Evolutionary conservation across 257 asterid genomes (phyloP).

Genomic region (Fraxinus quadrangulata): DNA sequence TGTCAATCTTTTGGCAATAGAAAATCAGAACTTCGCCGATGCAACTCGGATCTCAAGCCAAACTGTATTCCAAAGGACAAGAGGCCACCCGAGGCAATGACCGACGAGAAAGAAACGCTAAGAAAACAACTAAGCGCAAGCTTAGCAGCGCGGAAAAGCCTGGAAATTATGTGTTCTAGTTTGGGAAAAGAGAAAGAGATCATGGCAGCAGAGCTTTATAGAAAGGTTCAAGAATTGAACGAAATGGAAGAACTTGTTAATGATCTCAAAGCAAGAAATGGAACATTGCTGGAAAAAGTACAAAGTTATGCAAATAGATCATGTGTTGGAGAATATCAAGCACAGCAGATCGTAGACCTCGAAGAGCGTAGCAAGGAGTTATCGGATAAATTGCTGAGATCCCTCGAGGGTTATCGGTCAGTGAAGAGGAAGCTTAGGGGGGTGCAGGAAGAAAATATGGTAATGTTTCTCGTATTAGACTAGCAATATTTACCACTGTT

Average conservation of each 20-base stretch:
- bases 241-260: slow-evolving; percentile 58
- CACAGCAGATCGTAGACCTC: slow-evolving; percentile 34
- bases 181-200: slow-evolving; percentile 77
- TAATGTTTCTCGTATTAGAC: no score
- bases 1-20: slow-evolving; percentile 62
- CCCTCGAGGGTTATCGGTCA: slow-evolving; percentile 53
- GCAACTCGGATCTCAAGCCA: slow-evolving; percentile 38
- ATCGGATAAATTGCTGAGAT: slow-evolving; percentile 45
- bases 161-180: slow-evolving; percentile 66
- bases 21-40: slow-evolving; percentile 32
- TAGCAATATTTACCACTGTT: background rate
- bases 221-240: slow-evolving; percentile 46
- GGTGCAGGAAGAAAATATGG: slow-evolving; percentile 46
- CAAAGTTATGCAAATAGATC: slow-evolving; percentile 26
- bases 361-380: slow-evolving; percentile 49
- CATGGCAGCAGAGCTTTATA: slow-evolving; percentile 61
- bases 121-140: slow-evolving; percentile 50
- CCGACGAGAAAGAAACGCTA: slow-evolving; percentile 58
- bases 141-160: slow-evolving; percentile 55
- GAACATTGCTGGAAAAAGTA: slow-evolving; percentile 44
- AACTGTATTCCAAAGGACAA: slow-evolving; percentile 28
- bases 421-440: slow-evolving; percentile 56
- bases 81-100: slow-evolving; percentile 22
- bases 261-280: slow-evolving; percentile 54
- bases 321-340: slow-evolving; percentile 18